These are phyloP conservation scores for Aspergillus ochraceoroseus DNA, from an alignment of 2,329 filamentous ascomycete genomes.

Conservation along the genomic window DNA sequence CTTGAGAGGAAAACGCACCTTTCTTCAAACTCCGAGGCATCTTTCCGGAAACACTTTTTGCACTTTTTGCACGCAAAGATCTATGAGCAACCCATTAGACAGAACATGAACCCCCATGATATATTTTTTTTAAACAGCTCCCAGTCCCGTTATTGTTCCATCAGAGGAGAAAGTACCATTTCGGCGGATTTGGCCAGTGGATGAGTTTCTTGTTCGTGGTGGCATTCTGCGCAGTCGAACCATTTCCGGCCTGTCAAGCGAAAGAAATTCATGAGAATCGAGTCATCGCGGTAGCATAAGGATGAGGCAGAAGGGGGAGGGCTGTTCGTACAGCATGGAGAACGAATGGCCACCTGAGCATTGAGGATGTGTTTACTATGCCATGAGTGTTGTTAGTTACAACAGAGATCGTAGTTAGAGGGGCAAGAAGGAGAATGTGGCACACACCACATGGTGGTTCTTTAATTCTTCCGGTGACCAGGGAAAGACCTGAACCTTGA, in stretches of 20 bases:
- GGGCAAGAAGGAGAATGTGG: background rate
- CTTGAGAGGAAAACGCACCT: no score
- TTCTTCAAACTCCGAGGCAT: conserved; percentile 87
- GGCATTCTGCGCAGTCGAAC: conserved; percentile 98
- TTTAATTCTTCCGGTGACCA: no score
- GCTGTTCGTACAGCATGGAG: conserved; percentile 74
- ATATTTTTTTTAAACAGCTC: no score
- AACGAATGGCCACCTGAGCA: conserved; percentile 92
- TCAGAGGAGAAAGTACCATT: conserved; percentile 53
- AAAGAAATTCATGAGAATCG: background rate
- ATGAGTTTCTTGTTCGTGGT: conserved; percentile 74
- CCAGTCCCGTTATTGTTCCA: no score
- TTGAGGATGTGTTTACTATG: conserved; percentile 94
- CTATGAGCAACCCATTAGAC: conserved; percentile 35
- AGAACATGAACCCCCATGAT: no score
- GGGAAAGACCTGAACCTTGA: no score
- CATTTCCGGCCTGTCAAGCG: conserved; percentile 70
- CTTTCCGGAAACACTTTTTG: conserved; percentile 95
- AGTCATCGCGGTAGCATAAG: background rate
- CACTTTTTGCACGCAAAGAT: conserved; percentile 96
- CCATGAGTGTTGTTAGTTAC: no score
- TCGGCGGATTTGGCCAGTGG: conserved; percentile 70
- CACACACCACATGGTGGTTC: conserved; percentile 30
- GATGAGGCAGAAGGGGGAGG: background rate
- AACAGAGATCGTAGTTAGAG: background rate